Base-by-base conservation (phyloP, 2,329 filamentous ascomycete genomes). In the Apiospora saccharicola region DNA sequence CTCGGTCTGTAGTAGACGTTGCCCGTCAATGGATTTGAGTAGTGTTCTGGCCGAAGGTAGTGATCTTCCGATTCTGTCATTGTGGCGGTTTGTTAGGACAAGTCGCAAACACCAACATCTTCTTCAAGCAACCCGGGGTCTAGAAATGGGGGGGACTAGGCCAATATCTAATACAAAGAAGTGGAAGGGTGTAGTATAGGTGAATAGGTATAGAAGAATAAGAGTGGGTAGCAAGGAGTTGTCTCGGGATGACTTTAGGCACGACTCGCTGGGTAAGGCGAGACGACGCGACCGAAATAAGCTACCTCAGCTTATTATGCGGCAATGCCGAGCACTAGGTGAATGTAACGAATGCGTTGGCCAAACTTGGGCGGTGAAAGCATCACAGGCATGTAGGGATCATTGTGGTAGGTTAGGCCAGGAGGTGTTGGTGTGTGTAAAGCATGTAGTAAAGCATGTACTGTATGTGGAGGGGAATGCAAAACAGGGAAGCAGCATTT, bases 1-100 rank as follows among this genome's bases (percentile, higher is more conserved):
- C 68, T 24, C 22, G 79, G 77, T 71, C 79, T 79, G 49, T 80
- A 81, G 64, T 76, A 79, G 24, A 80, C 70, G 74, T 78, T 77
- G 14, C 78, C 79, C 14, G 76, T 73, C 67, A 75, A 67, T 68
- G 77, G 74, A 53, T 75, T 75, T 53, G 76, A 73, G 67, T 76
- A 72, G 30, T 74, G 71, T 14, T 76, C 75, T 37, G 72, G 71
- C 70, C 73, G 76, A 72, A 73, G 73, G 70, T 67, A 68, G n/a
- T 57, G 64, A 67, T 75, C 70, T 72, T 64, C 75, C 71, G 71
- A 57, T 72, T 75, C 77, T 79, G 77, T 74, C 79, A 81, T 81
- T 74, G 71, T 76, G 74, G 72, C 74, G 67, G 37, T 34, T 70
- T 51, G 75, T 80, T 79, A 79, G 78, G 75, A 69, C 44, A 41